Evolutionary conservation across 1,284 basidiomycete genomes (phyloP).

Genomic region (Ganoderma lingzhi): DNA sequence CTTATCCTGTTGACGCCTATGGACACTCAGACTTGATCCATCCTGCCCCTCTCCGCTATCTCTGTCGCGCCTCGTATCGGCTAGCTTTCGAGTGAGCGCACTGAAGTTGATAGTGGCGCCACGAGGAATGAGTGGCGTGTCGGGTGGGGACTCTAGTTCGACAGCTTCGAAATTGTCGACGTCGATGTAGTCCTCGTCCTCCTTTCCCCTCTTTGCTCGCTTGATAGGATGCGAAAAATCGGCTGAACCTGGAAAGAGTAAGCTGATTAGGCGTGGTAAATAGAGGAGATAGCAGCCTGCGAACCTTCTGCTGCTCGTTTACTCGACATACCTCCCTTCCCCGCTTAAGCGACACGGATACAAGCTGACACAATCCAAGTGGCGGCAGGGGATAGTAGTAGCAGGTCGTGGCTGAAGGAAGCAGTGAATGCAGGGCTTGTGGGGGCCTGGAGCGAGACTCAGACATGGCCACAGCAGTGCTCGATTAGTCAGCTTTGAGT

Average conservation of each 20-base stretch:
- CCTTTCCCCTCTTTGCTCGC: slow-evolving; percentile 55
- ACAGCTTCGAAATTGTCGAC: slow-evolving; percentile 62
- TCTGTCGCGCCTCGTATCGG: slow-evolving; percentile 58
- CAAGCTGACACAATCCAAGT: neutral
- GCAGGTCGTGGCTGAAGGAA: slow-evolving; percentile 13
- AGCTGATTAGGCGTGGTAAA: neutral
- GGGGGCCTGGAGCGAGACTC: neutral
- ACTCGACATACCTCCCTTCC: slow-evolving; percentile 46
- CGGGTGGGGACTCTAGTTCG: slow-evolving; percentile 56
- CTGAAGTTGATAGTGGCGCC: slow-evolving; percentile 84
- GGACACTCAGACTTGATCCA: slow-evolving; percentile 48
- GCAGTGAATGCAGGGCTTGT: slow-evolving; percentile 2
- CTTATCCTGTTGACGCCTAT: slow-evolving; percentile 73
- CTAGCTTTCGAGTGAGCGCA: slow-evolving; percentile 79
- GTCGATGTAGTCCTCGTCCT: slow-evolving; percentile 62
- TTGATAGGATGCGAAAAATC: slow-evolving; percentile 56
- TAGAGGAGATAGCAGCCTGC: slow-evolving; percentile 11
- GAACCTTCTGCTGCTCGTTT: slow-evolving; percentile 62
- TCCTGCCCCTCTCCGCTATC: slow-evolving; percentile 45
- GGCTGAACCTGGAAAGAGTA: slow-evolving; percentile 38
- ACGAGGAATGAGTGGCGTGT: slow-evolving; percentile 65
- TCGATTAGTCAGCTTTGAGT: slow-evolving; percentile 29
- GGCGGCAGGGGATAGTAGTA: neutral
- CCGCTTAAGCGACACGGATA: neutral
- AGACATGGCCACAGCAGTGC: slow-evolving; percentile 8